A percentile compares a stretch with the other conserved stretches of the same genome.
Conservation (phyloP, 129 eudicot genomes). For the Flaveria brownii region DNA sequence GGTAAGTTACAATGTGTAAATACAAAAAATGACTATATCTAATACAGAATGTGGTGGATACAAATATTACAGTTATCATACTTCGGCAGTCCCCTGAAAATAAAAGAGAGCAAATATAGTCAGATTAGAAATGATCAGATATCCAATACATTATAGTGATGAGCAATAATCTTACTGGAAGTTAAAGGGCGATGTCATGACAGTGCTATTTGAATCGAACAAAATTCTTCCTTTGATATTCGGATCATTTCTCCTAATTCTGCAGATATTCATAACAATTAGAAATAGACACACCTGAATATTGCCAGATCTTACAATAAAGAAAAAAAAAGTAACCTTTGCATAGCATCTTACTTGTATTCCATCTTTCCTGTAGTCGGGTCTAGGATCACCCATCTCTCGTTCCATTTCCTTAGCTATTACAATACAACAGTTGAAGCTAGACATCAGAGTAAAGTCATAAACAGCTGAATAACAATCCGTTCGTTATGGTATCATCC, state of each 20-base stretch:
- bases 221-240: conserved; percentile 73
- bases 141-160: neutral
- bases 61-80: conserved; percentile 96
- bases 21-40: neutral
- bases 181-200: conserved; percentile 88
- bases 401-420: conserved; percentile 95
- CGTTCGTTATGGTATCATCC: neutral
- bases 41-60: conserved; percentile 51
- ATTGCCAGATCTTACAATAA: neutral
- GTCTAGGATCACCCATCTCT: conserved; percentile 93
- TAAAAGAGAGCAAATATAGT: neutral
- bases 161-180: conserved; percentile 72
- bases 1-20: neutral
- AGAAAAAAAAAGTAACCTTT: conserved; percentile 6
- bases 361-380: conserved; percentile 99
- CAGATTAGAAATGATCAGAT: neutral
- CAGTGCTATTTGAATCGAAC: conserved; percentile 87
- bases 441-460: no score
- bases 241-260: conserved; percentile 88
- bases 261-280: conserved; percentile 28
- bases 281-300: neutral
- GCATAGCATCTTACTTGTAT: conserved; percentile 71
- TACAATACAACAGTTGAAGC: conserved; percentile 31
- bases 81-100: conserved; percentile 86
- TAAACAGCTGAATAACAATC: no score